These are phyloP conservation scores for Coemansia sp. DNA, from an alignment of 192 early-diverging fungal genomes.

Conservation along the genomic window DNA sequence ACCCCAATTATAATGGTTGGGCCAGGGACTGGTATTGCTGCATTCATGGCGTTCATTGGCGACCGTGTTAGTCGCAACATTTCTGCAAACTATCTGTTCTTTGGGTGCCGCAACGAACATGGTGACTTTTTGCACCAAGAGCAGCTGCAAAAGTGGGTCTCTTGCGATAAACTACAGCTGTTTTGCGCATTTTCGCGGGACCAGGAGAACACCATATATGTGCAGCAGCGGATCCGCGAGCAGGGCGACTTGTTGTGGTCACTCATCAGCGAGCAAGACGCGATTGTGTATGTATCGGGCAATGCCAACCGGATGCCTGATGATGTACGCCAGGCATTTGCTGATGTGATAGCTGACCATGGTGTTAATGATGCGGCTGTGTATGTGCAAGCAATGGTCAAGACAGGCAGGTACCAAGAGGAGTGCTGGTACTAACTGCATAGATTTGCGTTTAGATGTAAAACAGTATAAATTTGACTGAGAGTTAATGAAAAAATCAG, in stretches of 20 bases:
- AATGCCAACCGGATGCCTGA: constrained; percentile 48
- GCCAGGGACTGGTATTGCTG: constrained; percentile 88
- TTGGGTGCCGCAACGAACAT: constrained; percentile 73
- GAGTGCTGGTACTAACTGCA: constrained; percentile 62
- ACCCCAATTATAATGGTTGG: constrained; percentile 80
- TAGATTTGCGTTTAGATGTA: too few species aligned
- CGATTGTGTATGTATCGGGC: constrained; percentile 73
- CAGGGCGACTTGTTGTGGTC: constrained; percentile 60
- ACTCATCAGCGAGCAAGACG: constrained; percentile 58
- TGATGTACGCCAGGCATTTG: constrained; percentile 37
- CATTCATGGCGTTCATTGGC: constrained; percentile 80
- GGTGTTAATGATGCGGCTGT: not conserved
- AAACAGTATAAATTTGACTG: too few species aligned
- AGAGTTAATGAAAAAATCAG: too few species aligned
- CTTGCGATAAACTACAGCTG: constrained; percentile 57
- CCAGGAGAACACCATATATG: constrained; percentile 43
- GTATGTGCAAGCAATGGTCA: constrained; percentile 56
- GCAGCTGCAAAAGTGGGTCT: constrained; percentile 62
- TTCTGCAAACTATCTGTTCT: constrained; percentile 72
- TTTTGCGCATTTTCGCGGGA: constrained; percentile 89
- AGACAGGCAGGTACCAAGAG: constrained; percentile 72
- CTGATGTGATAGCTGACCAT: constrained; percentile 14
- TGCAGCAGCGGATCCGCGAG: constrained; percentile 43
- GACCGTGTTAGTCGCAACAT: constrained; percentile 50
- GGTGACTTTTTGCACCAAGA: constrained; percentile 75